Evolutionary conservation across 1,284 basidiomycete species (phyloP).

Genomic region (Ustilago vetiveriae): DNA sequence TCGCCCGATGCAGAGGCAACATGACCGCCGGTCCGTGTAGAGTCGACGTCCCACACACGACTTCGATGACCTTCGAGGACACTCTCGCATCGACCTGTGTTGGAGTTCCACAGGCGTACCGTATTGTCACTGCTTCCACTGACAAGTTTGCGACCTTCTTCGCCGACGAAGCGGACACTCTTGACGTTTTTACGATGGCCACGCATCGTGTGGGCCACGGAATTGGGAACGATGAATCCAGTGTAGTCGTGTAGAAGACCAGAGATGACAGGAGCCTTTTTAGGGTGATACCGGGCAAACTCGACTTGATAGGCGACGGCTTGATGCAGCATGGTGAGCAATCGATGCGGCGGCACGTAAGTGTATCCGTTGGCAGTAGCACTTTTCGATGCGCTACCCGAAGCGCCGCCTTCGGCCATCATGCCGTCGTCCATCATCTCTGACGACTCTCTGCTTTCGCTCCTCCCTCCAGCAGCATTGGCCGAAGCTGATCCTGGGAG

Average conservation of each 20-base stretch:
- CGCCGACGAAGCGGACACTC: slow-evolving; percentile 68
- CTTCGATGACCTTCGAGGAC: slow-evolving; percentile 68
- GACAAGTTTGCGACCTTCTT: slow-evolving; percentile 66
- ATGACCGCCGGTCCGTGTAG: slow-evolving; percentile 54
- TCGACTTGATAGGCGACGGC: slow-evolving; percentile 70
- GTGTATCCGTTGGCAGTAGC: slow-evolving; percentile 23
- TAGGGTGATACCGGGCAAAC: slow-evolving; percentile 65
- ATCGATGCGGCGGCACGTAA: slow-evolving; percentile 68
- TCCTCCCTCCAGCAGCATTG: neutral
- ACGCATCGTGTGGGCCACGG: slow-evolving; percentile 55
- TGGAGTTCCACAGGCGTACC: slow-evolving; percentile 59
- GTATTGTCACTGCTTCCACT: slow-evolving; percentile 69
- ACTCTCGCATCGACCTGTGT: slow-evolving; percentile 56
- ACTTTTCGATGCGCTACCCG: slow-evolving; percentile 7
- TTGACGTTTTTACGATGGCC: slow-evolving; percentile 70
- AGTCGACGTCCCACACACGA: slow-evolving; percentile 69
- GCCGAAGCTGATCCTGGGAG: slow-evolving; percentile 28
- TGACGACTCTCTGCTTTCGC: slow-evolving; percentile 12
- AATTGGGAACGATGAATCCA: slow-evolving; percentile 57
- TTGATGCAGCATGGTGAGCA: slow-evolving; percentile 69
- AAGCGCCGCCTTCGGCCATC: slow-evolving; percentile 14
- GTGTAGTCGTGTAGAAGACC: slow-evolving; percentile 61
- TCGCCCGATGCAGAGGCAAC: slow-evolving; percentile 69
- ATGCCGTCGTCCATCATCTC: slow-evolving; percentile 37
- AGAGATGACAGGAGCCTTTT: slow-evolving; percentile 63